Conservation (phyloP, 768 basidiomycete species). For the Pleurotus cornucopiae region DNA sequence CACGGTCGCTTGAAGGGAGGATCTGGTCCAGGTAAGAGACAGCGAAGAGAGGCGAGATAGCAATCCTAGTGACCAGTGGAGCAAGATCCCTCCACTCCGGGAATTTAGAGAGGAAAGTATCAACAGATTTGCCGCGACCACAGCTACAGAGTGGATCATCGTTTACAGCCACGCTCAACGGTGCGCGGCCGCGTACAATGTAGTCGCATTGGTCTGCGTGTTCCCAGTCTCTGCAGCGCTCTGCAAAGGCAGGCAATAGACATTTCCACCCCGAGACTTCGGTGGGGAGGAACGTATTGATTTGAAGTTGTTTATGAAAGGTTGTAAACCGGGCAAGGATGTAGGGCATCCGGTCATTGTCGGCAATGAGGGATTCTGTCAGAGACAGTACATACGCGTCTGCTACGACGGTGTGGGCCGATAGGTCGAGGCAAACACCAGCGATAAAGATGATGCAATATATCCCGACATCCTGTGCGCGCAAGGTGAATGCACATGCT, state of each 20-base stretch:
- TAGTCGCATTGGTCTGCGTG: slow-evolving; percentile 48
- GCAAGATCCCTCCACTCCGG: slow-evolving; percentile 34
- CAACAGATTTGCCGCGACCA: slow-evolving; percentile 43
- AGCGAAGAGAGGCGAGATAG: slow-evolving; percentile 50
- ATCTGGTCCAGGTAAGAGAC: slow-evolving; percentile 44
- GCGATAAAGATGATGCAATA: slow-evolving; percentile 44
- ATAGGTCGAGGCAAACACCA: slow-evolving; percentile 40
- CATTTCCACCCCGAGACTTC: slow-evolving; percentile 45
- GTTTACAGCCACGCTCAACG: slow-evolving; percentile 27
- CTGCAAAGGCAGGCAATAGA: slow-evolving; percentile 44
- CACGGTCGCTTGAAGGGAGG: background rate
- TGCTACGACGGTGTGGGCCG: slow-evolving; percentile 43
- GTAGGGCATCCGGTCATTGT: background rate
- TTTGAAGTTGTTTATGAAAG: background rate
- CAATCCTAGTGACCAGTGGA: slow-evolving; percentile 42
- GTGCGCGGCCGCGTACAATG: background rate
- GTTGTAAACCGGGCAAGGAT: background rate
- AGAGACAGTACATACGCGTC: slow-evolving; percentile 45
- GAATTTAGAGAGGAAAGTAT: slow-evolving; percentile 23
- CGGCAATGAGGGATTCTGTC: slow-evolving; percentile 13
- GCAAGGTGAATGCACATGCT: slow-evolving; percentile 15
- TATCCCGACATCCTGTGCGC: slow-evolving; percentile 11
- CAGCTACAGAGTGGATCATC: slow-evolving; percentile 47
- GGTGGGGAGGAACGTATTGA: slow-evolving; percentile 16
- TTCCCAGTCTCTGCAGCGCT: slow-evolving; percentile 51